Conservation (phyloP, 768 basidiomycete genomes). For the Trametes punicea region DNA sequence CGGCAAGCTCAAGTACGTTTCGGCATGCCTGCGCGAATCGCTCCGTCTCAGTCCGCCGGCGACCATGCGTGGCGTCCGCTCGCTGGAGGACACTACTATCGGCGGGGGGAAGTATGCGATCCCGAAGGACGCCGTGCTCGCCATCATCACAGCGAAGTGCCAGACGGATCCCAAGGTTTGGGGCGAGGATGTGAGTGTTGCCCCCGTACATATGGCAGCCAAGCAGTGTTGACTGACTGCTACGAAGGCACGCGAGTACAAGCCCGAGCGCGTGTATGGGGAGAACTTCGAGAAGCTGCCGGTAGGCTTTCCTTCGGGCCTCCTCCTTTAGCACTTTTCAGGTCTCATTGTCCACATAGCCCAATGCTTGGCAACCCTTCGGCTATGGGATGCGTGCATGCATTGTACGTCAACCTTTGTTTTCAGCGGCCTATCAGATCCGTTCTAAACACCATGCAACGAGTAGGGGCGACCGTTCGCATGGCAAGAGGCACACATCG, state of each 20-base stretch:
- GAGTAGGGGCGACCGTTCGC: slow-evolving; percentile 42
- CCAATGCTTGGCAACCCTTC: slow-evolving; percentile 43
- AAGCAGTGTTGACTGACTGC: neutral
- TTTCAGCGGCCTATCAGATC: neutral
- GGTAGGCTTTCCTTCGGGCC: slow-evolving; percentile 22
- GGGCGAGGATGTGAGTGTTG: slow-evolving; percentile 44
- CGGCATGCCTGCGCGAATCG: slow-evolving; percentile 37
- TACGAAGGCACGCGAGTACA: slow-evolving; percentile 35
- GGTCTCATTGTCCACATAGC: slow-evolving; percentile 23
- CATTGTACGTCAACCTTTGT: slow-evolving; percentile 20
- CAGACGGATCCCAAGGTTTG: slow-evolving; percentile 44
- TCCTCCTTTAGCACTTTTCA: neutral
- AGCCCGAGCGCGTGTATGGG: slow-evolving; percentile 48
- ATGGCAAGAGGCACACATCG: slow-evolving; percentile 44
- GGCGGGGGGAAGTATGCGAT: slow-evolving; percentile 41
- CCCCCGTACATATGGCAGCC: too few species aligned
- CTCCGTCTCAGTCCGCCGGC: slow-evolving; percentile 39
- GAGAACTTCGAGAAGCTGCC: slow-evolving; percentile 48
- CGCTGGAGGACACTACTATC: slow-evolving; percentile 38
- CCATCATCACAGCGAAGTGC: slow-evolving; percentile 29
- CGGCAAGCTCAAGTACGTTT: slow-evolving; percentile 42
- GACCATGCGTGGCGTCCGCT: slow-evolving; percentile 32
- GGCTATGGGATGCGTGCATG: slow-evolving; percentile 28
- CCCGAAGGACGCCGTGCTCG: slow-evolving; percentile 29
- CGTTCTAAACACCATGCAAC: neutral